phyloP scores from a whole-genome alignment of 176 grass and related monocot genomes.

The Ensete glaucum region DNA sequence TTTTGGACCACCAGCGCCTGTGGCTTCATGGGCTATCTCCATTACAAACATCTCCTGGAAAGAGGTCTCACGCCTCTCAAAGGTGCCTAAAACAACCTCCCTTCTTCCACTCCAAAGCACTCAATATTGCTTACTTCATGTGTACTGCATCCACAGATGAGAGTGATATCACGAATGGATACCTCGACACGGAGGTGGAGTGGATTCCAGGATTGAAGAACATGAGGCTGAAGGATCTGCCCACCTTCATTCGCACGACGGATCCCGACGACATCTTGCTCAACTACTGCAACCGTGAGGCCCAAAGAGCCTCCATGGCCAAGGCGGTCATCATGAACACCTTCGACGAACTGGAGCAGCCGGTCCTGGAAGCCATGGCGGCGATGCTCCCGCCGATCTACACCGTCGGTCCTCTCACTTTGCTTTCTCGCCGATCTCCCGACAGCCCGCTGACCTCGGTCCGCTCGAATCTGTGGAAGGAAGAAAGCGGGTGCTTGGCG shows the following conservation, averaged over 20 bases:
- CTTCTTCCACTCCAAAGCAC: background rate
- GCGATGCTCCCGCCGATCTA: slow-evolving; percentile 8
- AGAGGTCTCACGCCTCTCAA: background rate
- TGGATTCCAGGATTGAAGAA: slow-evolving; percentile 12
- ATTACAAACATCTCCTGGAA: background rate
- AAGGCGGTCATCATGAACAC: background rate
- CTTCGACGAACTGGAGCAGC: slow-evolving; percentile 4
- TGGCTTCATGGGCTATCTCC: slow-evolving; percentile 4
- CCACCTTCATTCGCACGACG: background rate
- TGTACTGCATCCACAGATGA: background rate
- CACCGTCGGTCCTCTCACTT: background rate
- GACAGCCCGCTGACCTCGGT: background rate
- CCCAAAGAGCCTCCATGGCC: background rate
- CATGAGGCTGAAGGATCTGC: slow-evolving; percentile 4
- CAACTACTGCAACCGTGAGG: background rate
- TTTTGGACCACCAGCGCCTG: slow-evolving; percentile 10
- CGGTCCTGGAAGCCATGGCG: slow-evolving; percentile 5
- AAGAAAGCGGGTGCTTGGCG: slow-evolving; percentile 9
- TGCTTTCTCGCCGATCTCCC: background rate
- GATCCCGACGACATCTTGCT: slow-evolving; percentile 3
- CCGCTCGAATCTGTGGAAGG: slow-evolving; percentile 14
- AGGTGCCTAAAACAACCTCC: background rate
- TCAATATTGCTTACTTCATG: background rate
- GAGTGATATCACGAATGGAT: background rate
- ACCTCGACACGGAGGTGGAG: background rate